A percentile compares a stretch with the other conserved stretches of the same genome.
phyloP scores from a whole-genome alignment of 176 grass and related monocot genomes.

The Carex scoparia region DNA sequence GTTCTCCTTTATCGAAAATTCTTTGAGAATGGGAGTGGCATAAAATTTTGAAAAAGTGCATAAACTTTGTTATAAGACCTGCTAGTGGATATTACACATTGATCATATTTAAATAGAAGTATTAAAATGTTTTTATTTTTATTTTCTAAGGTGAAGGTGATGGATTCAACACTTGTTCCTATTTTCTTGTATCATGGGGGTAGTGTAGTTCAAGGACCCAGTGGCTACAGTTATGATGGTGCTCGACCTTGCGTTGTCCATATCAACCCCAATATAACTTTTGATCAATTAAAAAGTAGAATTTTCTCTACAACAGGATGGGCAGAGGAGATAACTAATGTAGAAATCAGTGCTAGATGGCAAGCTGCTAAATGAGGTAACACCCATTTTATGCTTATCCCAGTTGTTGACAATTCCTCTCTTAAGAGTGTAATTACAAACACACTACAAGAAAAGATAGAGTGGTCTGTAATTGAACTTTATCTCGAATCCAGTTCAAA shows the following conservation, averaged over 20 bases:
- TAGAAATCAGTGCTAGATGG: constrained; percentile 12
- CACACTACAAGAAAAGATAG: constrained; percentile 10
- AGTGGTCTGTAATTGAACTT: constrained; percentile 10
- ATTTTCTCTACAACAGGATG: constrained; percentile 9
- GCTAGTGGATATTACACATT: too few relatives aligned
- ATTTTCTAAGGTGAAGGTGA: too few relatives aligned
- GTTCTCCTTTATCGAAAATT: too few relatives aligned
- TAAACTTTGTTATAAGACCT: too few relatives aligned
- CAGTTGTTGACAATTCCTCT: constrained; percentile 9
- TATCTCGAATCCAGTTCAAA: constrained; percentile 4
- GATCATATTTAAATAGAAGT: too few relatives aligned
- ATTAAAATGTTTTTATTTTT: too few relatives aligned
- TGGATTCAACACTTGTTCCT: neutral
- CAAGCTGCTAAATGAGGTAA: constrained; percentile 1
- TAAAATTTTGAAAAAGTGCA: too few relatives aligned
- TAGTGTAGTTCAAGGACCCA: constrained; percentile 9
- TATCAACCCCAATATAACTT: neutral
- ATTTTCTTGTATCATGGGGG: constrained; percentile 14
- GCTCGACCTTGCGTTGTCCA: constrained; percentile 8
- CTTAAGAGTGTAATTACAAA: constrained; percentile 14
- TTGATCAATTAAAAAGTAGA: constrained; percentile 7
- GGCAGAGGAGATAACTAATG: neutral
- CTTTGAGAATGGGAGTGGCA: too few relatives aligned
- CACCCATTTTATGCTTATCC: constrained; percentile 5
- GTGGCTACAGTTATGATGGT: constrained; percentile 5